These are phyloP conservation scores for Tympanopsis confertula DNA, from an alignment of 2,329 filamentous ascomycete genomes.

Conservation along the genomic window DNA sequence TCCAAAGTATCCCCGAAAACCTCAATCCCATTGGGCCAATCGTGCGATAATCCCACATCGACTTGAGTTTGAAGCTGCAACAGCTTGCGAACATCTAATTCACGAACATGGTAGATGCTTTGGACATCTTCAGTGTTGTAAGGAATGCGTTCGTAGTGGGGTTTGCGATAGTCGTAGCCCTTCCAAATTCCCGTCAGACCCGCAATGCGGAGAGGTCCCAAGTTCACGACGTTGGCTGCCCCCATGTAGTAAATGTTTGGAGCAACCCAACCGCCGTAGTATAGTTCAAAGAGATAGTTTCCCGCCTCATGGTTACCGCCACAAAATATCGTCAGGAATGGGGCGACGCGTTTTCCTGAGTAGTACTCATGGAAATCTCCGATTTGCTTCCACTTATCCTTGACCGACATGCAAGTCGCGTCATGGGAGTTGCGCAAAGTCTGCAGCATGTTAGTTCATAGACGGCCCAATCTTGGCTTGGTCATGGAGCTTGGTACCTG, in stretches of 20 bases:
- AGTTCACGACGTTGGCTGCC: slow-evolving; percentile 74
- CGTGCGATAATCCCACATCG: slow-evolving; percentile 84
- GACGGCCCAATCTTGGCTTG: no score
- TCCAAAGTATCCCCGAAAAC: slow-evolving; percentile 57
- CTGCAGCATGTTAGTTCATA: no score
- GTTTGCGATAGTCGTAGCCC: slow-evolving; percentile 71
- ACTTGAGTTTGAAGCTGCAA: slow-evolving; percentile 76
- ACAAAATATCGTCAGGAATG: slow-evolving; percentile 83
- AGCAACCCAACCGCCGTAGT: slow-evolving; percentile 93
- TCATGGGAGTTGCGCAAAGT: slow-evolving; percentile 78
- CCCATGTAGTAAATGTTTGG: slow-evolving; percentile 97
- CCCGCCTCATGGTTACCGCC: slow-evolving; percentile 93
- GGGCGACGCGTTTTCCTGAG: slow-evolving; percentile 62
- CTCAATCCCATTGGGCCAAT: slow-evolving; percentile 84
- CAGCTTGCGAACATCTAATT: slow-evolving; percentile 83
- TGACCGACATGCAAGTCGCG: slow-evolving; percentile 79
- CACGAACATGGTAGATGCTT: slow-evolving; percentile 79
- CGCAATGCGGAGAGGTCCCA: slow-evolving; percentile 77
- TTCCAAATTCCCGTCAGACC: slow-evolving; percentile 95
- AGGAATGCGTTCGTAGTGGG: slow-evolving; percentile 76
- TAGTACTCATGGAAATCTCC: slow-evolving; percentile 96
- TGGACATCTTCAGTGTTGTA: slow-evolving; percentile 68
- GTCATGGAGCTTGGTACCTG: no score
- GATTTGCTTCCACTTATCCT: slow-evolving; percentile 73
- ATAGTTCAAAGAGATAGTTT: slow-evolving; percentile 81